Evolutionary conservation across 345 rosid genomes (phyloP).

Genomic region (Gynandropsis gynandra): DNA sequence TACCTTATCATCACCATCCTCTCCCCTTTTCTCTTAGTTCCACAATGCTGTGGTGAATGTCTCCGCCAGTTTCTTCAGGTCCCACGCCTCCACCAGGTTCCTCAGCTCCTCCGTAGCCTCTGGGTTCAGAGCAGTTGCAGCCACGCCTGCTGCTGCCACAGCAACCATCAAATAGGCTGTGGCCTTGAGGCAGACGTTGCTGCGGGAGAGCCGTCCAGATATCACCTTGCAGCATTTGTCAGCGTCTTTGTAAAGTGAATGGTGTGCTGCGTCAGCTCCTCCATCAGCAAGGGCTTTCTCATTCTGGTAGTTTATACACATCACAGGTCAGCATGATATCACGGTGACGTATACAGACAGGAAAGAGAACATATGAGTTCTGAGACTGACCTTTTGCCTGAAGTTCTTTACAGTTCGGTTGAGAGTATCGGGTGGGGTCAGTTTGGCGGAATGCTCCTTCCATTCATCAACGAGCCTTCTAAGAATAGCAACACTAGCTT

Average conservation of each 20-base stretch:
- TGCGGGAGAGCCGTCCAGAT: conserved; percentile 38
- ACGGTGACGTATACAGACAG: not conserved
- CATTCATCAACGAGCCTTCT: conserved; percentile 46
- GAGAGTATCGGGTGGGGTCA: conserved; percentile 40
- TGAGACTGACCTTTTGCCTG: conserved; percentile 46
- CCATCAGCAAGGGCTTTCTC: conserved; percentile 41
- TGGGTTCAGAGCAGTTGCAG: conserved; percentile 20
- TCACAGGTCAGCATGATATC: not conserved
- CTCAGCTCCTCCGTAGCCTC: conserved; percentile 22
- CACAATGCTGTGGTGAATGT: conserved; percentile 13
- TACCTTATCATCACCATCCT: conserved; percentile 1
- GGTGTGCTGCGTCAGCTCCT: conserved; percentile 27
- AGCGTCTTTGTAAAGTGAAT: conserved; percentile 35
- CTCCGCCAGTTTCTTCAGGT: conserved; percentile 13
- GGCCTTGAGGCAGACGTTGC: conserved; percentile 42
- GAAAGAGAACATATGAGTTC: not conserved
- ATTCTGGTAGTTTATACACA: conserved; percentile 35
- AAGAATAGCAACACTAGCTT: conserved; percentile 49
- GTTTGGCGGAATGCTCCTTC: conserved; percentile 42
- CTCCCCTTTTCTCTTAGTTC: conserved; percentile 14
- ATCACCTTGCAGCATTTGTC: conserved; percentile 53
- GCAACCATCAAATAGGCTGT: conserved; percentile 35
- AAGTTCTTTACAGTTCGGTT: conserved; percentile 46
- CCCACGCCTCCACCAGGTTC: conserved; percentile 21
- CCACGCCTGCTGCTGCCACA: conserved; percentile 45